Percentiles rank a stretch among this genome's conserved stretches.
phyloP scores from a whole-genome alignment of 108 stramenopile genomes.

The Cyclotella choctawhatcheeana region DNA sequence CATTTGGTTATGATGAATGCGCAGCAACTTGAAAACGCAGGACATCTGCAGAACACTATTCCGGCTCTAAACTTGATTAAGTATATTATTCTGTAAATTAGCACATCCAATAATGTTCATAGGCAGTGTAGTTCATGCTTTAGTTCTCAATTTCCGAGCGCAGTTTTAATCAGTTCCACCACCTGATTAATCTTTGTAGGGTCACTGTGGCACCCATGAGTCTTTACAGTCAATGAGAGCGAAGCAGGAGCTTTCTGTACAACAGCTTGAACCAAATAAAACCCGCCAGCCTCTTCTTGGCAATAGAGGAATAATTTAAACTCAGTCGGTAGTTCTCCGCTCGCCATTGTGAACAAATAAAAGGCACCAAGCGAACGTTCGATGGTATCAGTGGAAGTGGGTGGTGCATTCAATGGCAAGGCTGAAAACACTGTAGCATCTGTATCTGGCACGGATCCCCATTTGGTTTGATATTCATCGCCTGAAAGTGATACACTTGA shows the following conservation, averaged over 20 bases:
- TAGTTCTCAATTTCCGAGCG: constrained; percentile 44
- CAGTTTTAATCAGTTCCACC: constrained; percentile 42
- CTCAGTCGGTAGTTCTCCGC: constrained; percentile 86
- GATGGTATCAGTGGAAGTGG: constrained; percentile 64
- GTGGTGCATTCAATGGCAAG: constrained; percentile 53
- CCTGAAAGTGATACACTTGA: constrained; percentile 69
- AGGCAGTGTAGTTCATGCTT: too few relatives aligned
- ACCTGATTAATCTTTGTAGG: constrained; percentile 45
- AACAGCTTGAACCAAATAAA: constrained; percentile 77
- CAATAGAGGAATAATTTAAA: constrained; percentile 93
- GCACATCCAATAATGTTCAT: too few relatives aligned
- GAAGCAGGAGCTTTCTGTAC: constrained; percentile 54
- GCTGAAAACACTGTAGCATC: constrained; percentile 64
- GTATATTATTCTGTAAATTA: background rate
- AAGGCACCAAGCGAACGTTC: constrained; percentile 61
- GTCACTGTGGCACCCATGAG: constrained; percentile 43
- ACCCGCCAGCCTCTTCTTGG: constrained; percentile 61
- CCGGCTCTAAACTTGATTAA: background rate
- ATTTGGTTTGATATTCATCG: constrained; percentile 86
- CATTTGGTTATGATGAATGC: background rate
- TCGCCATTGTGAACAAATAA: constrained; percentile 87
- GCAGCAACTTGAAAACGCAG: background rate
- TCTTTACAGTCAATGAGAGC: constrained; percentile 71
- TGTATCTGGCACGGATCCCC: constrained; percentile 77
- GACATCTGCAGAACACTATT: background rate